Base-by-base conservation (phyloP, 352 stramenopile genomes). In the Peronospora destructor region DNA sequence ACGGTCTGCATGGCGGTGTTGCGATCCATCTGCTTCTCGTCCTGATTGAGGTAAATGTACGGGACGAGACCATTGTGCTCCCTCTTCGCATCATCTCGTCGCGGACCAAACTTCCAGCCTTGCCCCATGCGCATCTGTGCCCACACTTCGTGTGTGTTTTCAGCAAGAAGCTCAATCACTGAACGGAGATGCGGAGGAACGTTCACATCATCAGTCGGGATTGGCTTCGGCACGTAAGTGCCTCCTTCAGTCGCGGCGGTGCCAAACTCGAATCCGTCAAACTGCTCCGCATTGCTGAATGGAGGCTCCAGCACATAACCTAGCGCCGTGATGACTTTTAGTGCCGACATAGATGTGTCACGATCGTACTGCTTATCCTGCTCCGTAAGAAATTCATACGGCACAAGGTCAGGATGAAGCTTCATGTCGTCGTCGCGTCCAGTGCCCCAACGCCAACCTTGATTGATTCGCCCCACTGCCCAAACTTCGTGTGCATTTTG, bases 81-180 rank as follows among this genome's bases (percentile, higher is more conserved):
- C 42, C 71, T 72, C 59, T 82, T 87, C 17, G 53, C 45, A 41
- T 91, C 79, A 33, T 91, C 62, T 12, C 76, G 71, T 9, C 69
- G 63, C 3, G 76, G 76, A 6, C 79, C 79, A 39, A 75, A 91
- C 53, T 79, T 84, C 79, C 79, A 91, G 32, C 76, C 76, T 49
- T 91, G 76, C 48, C 56, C 61, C 76, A 91, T 85, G 29, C 79
- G 74, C 75, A 87, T 91, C 56, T 83, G 67, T 8, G 79, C 76
- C 79, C 79, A 91, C 44, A 88, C 76, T 45, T 91, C 79, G 59
- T 91, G 79, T 0, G 79, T 91, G 45, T 91, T 91, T 53, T 91
- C 74, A 19, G 79, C 65, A 4, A 87, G 50, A 46, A 91, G 58
- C 45, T 91, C 79, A 36, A 91, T 84, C 23, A 87, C 69, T 9